These are phyloP conservation scores for Penicillium frequentans DNA, from an alignment of 2,329 filamentous ascomycete genomes.

Conservation along the genomic window DNA sequence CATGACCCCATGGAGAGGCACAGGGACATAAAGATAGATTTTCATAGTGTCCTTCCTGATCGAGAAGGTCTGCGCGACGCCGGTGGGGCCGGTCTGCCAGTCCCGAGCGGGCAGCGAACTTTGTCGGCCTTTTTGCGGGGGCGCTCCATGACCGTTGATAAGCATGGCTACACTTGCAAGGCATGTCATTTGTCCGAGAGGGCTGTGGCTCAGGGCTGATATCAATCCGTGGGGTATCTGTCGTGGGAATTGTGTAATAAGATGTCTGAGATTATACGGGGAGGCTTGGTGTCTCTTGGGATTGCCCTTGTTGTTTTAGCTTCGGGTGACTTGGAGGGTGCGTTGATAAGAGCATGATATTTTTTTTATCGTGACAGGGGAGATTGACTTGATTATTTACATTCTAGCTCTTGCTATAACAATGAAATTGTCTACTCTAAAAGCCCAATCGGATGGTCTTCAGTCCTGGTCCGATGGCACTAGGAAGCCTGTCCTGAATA, in stretches of 20 bases:
- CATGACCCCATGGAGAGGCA: conserved; percentile 10
- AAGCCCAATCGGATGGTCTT: conserved; percentile 11
- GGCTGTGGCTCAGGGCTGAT: not conserved
- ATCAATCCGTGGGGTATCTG: conserved; percentile 2
- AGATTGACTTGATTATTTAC: not conserved
- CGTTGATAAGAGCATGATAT: not conserved
- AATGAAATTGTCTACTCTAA: not conserved
- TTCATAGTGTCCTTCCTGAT: conserved; percentile 19
- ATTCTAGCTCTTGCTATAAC: not conserved
- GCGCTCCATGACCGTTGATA: conserved; percentile 7
- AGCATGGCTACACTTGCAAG: not conserved
- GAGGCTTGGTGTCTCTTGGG: conserved; percentile 5
- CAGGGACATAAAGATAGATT: conserved; percentile 27
- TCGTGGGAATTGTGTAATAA: conserved; percentile 14
- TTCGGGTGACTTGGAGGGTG: not conserved
- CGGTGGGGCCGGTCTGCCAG: conserved; percentile 13
- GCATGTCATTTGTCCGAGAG: conserved; percentile 8
- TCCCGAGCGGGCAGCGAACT: conserved; percentile 3
- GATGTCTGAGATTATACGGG: not conserved
- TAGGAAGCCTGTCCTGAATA: not conserved
- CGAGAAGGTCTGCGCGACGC: conserved; percentile 29
- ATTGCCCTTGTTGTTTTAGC: conserved; percentile 8
- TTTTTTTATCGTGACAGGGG: not conserved
- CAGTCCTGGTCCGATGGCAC: conserved; percentile 2
- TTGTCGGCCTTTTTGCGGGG: conserved; percentile 24